Evolutionary conservation across 2,329 filamentous ascomycete genomes (phyloP).

Genomic region (Penicillium sp.): DNA sequence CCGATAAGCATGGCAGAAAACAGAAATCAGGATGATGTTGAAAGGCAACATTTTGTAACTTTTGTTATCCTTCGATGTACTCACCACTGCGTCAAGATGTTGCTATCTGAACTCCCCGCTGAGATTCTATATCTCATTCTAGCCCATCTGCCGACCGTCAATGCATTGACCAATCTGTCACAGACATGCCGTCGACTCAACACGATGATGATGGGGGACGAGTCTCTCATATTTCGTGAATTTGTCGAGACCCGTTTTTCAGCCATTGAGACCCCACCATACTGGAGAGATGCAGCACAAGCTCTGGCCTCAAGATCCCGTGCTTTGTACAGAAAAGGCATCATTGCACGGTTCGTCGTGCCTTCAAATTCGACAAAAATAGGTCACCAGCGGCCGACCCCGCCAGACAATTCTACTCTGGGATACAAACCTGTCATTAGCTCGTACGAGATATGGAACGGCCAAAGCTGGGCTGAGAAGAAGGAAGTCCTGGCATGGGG

Average conservation of each 20-base stretch:
- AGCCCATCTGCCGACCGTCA: slow-evolving; percentile 45
- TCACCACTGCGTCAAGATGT: slow-evolving; percentile 4
- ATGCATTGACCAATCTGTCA: slow-evolving; percentile 44
- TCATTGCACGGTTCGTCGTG: slow-evolving; percentile 53
- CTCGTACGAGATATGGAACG: slow-evolving; percentile 53
- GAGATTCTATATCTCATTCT: slow-evolving; percentile 46
- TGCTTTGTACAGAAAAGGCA: slow-evolving; percentile 55
- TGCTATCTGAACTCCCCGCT: slow-evolving; percentile 38
- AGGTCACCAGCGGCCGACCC: slow-evolving; percentile 33
- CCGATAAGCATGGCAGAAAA: slow-evolving; percentile 1
- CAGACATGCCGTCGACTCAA: slow-evolving; percentile 47
- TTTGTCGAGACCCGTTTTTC: slow-evolving; percentile 51
- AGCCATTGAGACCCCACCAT: slow-evolving; percentile 39
- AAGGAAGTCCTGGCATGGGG: slow-evolving; percentile 59
- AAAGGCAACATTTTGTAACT: not conserved
- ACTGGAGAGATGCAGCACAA: slow-evolving; percentile 51
- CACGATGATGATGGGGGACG: slow-evolving; percentile 46
- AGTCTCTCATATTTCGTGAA: slow-evolving; percentile 47
- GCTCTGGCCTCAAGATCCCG: slow-evolving; percentile 55
- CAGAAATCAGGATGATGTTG: not conserved
- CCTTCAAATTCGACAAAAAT: slow-evolving; percentile 44
- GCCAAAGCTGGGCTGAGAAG: slow-evolving; percentile 47
- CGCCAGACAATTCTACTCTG: slow-evolving; percentile 50
- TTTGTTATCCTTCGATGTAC: not conserved
- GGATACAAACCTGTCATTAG: slow-evolving; percentile 59